Percentiles rank a stretch among this genome's conserved stretches.
These are phyloP conservation scores for Phytophthora chlamydospora DNA, from an alignment of 352 stramenopile genomes.

Conservation along the genomic window DNA sequence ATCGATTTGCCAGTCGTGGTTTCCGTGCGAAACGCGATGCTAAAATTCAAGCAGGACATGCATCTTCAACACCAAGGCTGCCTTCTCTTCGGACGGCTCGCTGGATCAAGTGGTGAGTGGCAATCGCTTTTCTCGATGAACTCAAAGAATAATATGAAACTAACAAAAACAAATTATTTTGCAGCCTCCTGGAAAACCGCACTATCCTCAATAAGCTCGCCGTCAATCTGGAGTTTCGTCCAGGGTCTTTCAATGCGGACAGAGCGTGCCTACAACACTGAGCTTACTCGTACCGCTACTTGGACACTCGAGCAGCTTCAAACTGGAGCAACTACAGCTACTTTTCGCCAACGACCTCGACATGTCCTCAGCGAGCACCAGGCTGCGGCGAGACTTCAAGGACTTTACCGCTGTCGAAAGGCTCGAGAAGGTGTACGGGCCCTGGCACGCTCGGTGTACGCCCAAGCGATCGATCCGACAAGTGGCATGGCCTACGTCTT, in stretches of 20 bases:
- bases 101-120: slow-evolving; percentile 32
- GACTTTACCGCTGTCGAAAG: slow-evolving; percentile 62
- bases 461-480: slow-evolving; percentile 47
- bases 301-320: slow-evolving; percentile 45
- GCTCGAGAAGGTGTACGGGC: slow-evolving; percentile 43
- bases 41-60: slow-evolving; percentile 57
- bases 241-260: slow-evolving; percentile 16
- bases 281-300: slow-evolving; percentile 29
- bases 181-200: slow-evolving; percentile 44
- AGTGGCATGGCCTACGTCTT: slow-evolving; percentile 58
- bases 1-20: slow-evolving; percentile 36
- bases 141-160: background rate
- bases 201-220: slow-evolving; percentile 27
- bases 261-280: slow-evolving; percentile 23
- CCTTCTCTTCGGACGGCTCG: slow-evolving; percentile 55
- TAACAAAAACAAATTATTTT: no score
- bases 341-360: slow-evolving; percentile 14
- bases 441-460: slow-evolving; percentile 50
- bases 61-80: slow-evolving; percentile 42
- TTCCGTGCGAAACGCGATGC: slow-evolving; percentile 44
- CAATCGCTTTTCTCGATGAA: background rate
- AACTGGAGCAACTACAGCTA: slow-evolving; percentile 13
- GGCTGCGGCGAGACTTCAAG: slow-evolving; percentile 57
- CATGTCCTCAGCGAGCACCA: slow-evolving; percentile 28
- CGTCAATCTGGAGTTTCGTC: slow-evolving; percentile 32